Evolutionary conservation across 768 basidiomycete species (phyloP), one percentile per base, ranked within the genome.

Genomic region (Cystobasidium ongulense): DNA sequence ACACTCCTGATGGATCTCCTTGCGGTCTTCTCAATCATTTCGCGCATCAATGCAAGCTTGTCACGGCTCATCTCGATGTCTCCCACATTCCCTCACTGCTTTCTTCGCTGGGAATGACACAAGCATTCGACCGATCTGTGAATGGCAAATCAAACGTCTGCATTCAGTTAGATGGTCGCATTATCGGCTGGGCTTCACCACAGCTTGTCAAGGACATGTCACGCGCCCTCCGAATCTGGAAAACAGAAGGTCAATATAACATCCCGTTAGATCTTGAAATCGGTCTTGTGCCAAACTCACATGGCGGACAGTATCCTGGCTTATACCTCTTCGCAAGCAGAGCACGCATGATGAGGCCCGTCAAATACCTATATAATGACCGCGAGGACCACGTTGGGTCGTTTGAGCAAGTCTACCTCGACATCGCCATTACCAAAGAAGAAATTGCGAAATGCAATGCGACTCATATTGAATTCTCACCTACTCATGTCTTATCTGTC

Each of bases 401-500:
- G 8, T 99, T 99, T 78, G 96, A 99, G 81, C 96, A 99, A 82
- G 96, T 97, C 4, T 99, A 98, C 80, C 92, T 98, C 92, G 91
- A 99, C 80, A 91, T 99, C 80, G 95, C 96, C 1, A 89, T 91
- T 78, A 90, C 87, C 67, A 88, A 88, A 1, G 88, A 89, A 77
- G 96, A 96, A 81, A 88, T 97, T 72, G 84, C 86, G 74, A 81
- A 83, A 70, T 87, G 85, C 18, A 84, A 90, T 7, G 89, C 92
- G 23, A 90, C 90, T 0, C 96, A 99, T 81, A 89, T 96, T 50
- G 96, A 99, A 82, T 89, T 92, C 78, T 85, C 90, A 46, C 91
- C 96, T 2, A 97, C 96, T 8, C 94, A 92, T 81, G 93, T 99
- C 81, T 82, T 99, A 68, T 95, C 92, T 1, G 95, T 99, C 78